Conservation (phyloP, 257 asterid genomes). For the Nyctanthes arbortristis region DNA sequence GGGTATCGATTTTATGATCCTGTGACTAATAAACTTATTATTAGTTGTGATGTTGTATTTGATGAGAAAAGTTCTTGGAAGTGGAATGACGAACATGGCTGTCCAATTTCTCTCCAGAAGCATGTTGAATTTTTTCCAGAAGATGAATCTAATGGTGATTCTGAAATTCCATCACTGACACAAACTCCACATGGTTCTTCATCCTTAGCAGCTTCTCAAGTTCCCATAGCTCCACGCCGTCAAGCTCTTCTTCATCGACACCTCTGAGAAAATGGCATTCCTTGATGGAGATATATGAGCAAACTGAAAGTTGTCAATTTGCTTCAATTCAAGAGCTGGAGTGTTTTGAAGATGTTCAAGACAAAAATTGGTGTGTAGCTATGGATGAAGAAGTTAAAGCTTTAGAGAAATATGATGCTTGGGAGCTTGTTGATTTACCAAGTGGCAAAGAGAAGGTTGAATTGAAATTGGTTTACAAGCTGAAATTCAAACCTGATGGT, state of each 20-base stretch:
- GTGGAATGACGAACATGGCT: background rate
- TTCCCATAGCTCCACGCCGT: too few relatives aligned
- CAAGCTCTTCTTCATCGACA: background rate
- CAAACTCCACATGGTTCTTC: background rate
- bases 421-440: background rate
- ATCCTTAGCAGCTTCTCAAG: too few relatives aligned
- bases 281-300: background rate
- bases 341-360: background rate
- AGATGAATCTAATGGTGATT: background rate
- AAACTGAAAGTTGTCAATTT: background rate
- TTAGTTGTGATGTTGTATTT: too few relatives aligned
- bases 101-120: background rate
- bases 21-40: too few relatives aligned
- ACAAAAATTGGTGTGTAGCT: background rate
- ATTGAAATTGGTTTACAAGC: background rate
- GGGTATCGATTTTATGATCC: too few relatives aligned
- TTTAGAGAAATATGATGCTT: background rate
- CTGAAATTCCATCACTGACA: too few relatives aligned
- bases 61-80: background rate
- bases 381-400: background rate
- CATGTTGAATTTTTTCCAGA: background rate
- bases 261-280: background rate
- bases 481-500: background rate
- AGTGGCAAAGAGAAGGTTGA: background rate
- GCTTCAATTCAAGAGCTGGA: background rate